Conservation (phyloP, 1,139 yeast species). For the Saccharomycopsis crataegensis region DNA sequence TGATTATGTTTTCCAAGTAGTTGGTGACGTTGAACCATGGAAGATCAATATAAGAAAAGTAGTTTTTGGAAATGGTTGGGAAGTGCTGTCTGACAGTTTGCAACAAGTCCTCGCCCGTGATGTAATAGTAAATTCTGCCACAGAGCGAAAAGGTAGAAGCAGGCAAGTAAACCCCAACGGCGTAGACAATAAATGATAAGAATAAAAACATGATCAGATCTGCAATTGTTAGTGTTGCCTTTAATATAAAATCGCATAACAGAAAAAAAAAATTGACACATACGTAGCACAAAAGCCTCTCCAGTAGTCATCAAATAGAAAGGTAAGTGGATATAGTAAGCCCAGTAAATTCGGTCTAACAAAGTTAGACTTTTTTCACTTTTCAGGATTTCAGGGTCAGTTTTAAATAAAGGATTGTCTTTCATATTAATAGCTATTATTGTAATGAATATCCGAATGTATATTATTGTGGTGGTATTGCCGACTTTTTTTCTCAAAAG, state of each 20-base stretch:
- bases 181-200: constrained; percentile 22
- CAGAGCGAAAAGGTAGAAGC: constrained; percentile 21
- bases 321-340: constrained; percentile 35
- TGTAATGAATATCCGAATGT: no score
- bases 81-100: constrained; percentile 9
- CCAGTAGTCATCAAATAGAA: constrained; percentile 34
- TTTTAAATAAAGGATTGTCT: background rate
- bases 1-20: constrained; percentile 14
- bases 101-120: constrained; percentile 26
- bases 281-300: constrained; percentile 30
- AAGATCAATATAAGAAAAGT: constrained; percentile 11
- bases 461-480: no score
- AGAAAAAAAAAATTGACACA: background rate
- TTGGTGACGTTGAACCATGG: constrained; percentile 16
- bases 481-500: no score
- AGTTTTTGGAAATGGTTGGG: constrained; percentile 14
- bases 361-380: constrained; percentile 13
- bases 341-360: constrained; percentile 29
- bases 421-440: no score
- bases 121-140: constrained; percentile 26
- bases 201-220: constrained; percentile 17
- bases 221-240: background rate
- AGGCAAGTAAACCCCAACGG: constrained; percentile 26
- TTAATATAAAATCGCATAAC: background rate
- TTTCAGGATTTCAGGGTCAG: constrained; percentile 15